Evolutionary conservation across 768 basidiomycete genomes (phyloP).

Genomic region (Mycena crocata): DNA sequence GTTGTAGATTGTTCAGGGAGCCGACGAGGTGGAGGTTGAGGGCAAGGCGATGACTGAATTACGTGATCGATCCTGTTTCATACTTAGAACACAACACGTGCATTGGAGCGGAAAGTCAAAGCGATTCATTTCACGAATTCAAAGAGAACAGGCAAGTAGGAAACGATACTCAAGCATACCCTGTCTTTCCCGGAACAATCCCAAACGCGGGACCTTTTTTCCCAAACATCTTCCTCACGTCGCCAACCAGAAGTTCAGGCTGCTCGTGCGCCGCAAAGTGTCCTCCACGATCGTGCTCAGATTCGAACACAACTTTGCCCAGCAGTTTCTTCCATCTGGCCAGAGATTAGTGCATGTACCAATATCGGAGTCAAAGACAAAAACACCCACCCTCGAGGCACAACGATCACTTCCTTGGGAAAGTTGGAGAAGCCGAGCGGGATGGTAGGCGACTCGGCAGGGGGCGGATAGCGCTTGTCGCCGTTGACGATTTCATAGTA

Average conservation of each 20-base stretch:
- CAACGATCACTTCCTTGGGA: conserved; percentile 52
- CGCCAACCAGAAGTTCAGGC: conserved; percentile 48
- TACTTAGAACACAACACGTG: background rate
- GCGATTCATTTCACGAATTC: background rate
- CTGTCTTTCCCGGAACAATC: conserved; percentile 39
- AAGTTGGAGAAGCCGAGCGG: conserved; percentile 62
- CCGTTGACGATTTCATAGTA: conserved; percentile 60
- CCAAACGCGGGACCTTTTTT: conserved; percentile 44
- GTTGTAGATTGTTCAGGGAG: background rate
- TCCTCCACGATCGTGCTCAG: conserved; percentile 54
- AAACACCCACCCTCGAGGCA: conserved; percentile 39
- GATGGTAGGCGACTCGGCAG: conserved; percentile 38
- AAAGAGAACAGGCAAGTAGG: background rate
- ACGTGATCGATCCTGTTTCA: background rate
- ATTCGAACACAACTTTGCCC: conserved; percentile 49
- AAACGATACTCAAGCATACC: conserved; percentile 40
- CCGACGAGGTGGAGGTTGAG: background rate
- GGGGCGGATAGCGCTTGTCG: conserved; percentile 22
- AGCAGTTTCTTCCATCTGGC: conserved; percentile 22
- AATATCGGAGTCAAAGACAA: conserved; percentile 36
- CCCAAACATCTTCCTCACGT: conserved; percentile 59
- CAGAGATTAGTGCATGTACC: conserved; percentile 27
- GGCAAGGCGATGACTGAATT: background rate
- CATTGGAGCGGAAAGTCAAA: background rate
- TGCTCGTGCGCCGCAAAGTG: conserved; percentile 57